Base-by-base conservation (phyloP, 2,329 filamentous ascomycete genomes). In the Trichoderma simmonsii region DNA sequence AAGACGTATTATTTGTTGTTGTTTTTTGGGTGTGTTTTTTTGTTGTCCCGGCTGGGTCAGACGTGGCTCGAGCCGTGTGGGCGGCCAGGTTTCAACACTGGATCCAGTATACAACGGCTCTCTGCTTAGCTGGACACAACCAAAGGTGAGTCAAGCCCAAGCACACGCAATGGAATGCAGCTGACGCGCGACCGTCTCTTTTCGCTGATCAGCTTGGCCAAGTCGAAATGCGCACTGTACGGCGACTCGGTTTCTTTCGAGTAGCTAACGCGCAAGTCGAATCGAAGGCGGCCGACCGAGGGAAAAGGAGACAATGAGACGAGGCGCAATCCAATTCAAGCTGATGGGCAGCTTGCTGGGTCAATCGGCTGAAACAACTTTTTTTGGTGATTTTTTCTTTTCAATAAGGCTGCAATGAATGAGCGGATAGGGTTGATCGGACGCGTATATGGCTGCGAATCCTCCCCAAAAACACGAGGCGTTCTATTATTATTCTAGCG, bases 401-500 rank as follows among this genome's bases (percentile, higher is more conserved):
- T 48, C 6, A 4, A 32, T 43, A 57, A 18, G 48, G n/a, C 24
- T 61, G 36, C 66, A 26, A 66, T 60, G 43, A 61, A 69, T 59
- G 66, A 69, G 36, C 56, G 66, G 66, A 69, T 51, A 36, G 66
- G 66, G 65, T 60, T 26, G 15, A 68, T 60, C 36, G 65, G 65
- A 68, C 65, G 65, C 65, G 65, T 68, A 68, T 34, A n/a, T 32
- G 26, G 54, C 26, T 68, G 65, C 65, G 65, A 68, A 21, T 68
- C 65, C 54, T 32, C 26, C 56, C 65, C 15, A 68, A 68, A 65
- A 60, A 60, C 54, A 68, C 65, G 65, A 68, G 65, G 65, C 36
- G 65, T 68, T 68, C 56, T 68, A 68, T 60, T 60, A 68, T 68
- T 68, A 68, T 68, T 68, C 65, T 68, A 68, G 65, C 65, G 65